These are phyloP conservation scores for Aspergillaceae sp. DNA, from an alignment of 2,329 filamentous ascomycete genomes.

Conservation along the genomic window DNA sequence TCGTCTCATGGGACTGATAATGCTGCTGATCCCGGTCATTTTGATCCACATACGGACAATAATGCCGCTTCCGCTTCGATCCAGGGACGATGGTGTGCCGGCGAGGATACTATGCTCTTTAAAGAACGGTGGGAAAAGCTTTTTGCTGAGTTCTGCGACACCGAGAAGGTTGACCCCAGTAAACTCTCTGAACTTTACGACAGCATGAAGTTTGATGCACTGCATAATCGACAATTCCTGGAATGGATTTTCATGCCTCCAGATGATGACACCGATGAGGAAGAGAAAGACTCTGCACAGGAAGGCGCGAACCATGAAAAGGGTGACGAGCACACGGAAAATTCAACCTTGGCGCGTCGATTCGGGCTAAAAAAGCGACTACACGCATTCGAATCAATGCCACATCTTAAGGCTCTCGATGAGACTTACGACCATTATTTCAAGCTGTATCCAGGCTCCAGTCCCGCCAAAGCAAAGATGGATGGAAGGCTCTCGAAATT, in stretches of 20 bases:
- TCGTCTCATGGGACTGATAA: constrained; percentile 7
- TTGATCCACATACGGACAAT: constrained; percentile 14
- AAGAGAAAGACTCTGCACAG: constrained; percentile 40
- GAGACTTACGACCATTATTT: constrained; percentile 66
- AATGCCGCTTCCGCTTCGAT: constrained; percentile 58
- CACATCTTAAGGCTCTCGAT: constrained; percentile 40
- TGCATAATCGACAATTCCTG: constrained; percentile 92
- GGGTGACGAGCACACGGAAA: constrained; percentile 24
- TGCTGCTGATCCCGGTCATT: constrained; percentile 3
- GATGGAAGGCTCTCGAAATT: constrained; percentile 81
- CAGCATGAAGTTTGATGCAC: constrained; percentile 98
- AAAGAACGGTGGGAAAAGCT: constrained; percentile 97
- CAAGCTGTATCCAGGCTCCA: constrained; percentile 73
- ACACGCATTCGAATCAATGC: constrained; percentile 37
- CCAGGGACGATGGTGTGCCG: constrained; percentile 90
- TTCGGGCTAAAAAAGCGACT: constrained; percentile 46
- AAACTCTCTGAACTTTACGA: constrained; percentile 98
- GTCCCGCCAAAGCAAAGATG: constrained; percentile 65
- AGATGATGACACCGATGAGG: constrained; percentile 60
- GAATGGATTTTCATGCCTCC: constrained; percentile 96
- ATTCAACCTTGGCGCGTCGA: constrained; percentile 28
- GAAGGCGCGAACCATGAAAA: constrained; percentile 17
- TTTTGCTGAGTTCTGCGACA: constrained; percentile 91
- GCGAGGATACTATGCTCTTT: constrained; percentile 90
- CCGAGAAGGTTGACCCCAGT: constrained; percentile 95